phyloP scores from a whole-genome alignment of 192 early-diverging fungal genomes.

The Umbelopsis sp. region DNA sequence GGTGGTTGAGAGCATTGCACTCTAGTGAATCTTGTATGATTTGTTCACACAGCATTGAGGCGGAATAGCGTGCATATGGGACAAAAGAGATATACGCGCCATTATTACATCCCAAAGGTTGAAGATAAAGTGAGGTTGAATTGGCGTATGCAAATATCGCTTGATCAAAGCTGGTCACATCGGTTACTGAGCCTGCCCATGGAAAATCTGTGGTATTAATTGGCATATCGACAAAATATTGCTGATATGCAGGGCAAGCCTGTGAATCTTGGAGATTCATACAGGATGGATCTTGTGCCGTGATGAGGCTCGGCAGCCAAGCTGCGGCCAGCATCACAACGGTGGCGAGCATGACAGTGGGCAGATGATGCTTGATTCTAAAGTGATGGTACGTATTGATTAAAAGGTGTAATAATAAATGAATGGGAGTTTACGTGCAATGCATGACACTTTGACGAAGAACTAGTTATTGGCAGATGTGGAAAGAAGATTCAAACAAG shows the following conservation, averaged over 20 bases:
- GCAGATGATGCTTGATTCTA: not conserved
- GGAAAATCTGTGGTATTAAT: constrained; percentile 9
- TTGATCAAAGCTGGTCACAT: constrained; percentile 31
- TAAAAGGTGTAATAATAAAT: not conserved
- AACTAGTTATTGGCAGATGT: not conserved
- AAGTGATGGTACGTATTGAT: not conserved
- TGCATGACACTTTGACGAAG: constrained; percentile 9
- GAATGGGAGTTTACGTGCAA: constrained; percentile 12
- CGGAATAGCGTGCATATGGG: constrained; percentile 40
- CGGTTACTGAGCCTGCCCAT: constrained; percentile 21
- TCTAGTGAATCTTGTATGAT: constrained; percentile 39
- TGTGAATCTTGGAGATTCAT: constrained; percentile 27
- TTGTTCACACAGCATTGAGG: constrained; percentile 30
- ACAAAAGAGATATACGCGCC: constrained; percentile 21
- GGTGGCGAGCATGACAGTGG: constrained; percentile 11
- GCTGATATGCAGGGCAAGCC: constrained; percentile 35
- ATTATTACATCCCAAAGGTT: constrained; percentile 24
- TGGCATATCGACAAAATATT: constrained; percentile 35
- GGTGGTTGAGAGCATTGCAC: constrained; percentile 31
- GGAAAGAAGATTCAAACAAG: not conserved
- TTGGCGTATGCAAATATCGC: constrained; percentile 25
- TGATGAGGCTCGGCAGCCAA: constrained; percentile 22
- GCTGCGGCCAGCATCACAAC: constrained; percentile 13
- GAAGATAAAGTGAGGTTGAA: constrained; percentile 27
- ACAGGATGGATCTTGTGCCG: constrained; percentile 15